phyloP scores from a whole-genome alignment of 805 yeast species.

The Tetrapisispora taiwanensis region DNA sequence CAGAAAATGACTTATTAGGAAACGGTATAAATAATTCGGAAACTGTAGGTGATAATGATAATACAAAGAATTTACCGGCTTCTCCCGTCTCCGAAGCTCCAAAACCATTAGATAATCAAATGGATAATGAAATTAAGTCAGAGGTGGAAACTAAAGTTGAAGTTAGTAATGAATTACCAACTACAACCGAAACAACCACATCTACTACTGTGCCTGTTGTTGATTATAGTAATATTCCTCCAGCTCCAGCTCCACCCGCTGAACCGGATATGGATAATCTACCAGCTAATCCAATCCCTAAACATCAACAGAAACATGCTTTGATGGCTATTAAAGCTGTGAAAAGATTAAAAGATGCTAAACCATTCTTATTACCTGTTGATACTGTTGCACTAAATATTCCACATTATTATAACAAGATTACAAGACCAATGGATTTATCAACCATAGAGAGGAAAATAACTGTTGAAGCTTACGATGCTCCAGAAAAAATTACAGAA shows the following conservation, averaged over 20 bases:
- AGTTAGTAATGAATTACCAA: background rate
- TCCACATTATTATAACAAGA: conserved; percentile 79
- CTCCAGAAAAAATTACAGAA: conserved; percentile 54
- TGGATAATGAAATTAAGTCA: background rate
- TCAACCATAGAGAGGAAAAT: conserved; percentile 82
- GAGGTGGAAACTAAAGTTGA: background rate
- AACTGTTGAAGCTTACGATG: conserved; percentile 56
- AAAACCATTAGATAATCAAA: background rate
- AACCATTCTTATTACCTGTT: conserved; percentile 82
- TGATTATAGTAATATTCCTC: conserved; percentile 17
- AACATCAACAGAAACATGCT: conserved; percentile 78
- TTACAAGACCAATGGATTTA: conserved; percentile 86
- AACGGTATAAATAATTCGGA: background rate
- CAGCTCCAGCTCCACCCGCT: conserved; percentile 67
- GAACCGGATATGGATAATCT: conserved; percentile 67
- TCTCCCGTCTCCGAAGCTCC: conserved; percentile 2
- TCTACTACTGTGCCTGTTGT: background rate
- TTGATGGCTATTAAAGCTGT: conserved; percentile 73
- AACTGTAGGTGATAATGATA: background rate
- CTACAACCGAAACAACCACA: background rate
- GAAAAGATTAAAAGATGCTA: conserved; percentile 84
- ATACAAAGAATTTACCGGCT: conserved; percentile 1
- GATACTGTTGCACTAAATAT: conserved; percentile 81
- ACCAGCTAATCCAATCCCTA: conserved; percentile 59
- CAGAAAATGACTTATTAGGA: background rate